Evolutionary conservation across 805 yeast genomes (phyloP).

Genomic region (Ogataea parapolymorpha): DNA sequence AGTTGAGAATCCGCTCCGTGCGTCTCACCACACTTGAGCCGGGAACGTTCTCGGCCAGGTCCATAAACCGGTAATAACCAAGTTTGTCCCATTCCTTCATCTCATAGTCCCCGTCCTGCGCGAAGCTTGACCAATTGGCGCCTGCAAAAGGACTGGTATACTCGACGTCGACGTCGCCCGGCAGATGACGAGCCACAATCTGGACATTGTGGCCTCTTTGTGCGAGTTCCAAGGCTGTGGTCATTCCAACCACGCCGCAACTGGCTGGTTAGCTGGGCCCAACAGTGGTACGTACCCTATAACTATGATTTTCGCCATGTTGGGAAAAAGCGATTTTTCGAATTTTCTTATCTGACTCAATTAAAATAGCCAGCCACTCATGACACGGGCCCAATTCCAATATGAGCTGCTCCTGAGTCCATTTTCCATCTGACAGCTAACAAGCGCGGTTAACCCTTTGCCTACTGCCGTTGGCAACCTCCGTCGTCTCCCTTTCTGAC

Average conservation of each 20-base stretch:
- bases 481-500: too few relatives aligned
- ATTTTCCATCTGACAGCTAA: too few relatives aligned
- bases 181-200: conserved; percentile 44
- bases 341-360: background rate
- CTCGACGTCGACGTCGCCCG: conserved; percentile 50
- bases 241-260: conserved; percentile 53
- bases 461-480: too few relatives aligned
- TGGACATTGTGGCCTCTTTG: conserved; percentile 40
- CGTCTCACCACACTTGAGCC: conserved; percentile 43
- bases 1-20: conserved; percentile 19
- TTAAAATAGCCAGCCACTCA: too few relatives aligned
- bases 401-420: too few relatives aligned
- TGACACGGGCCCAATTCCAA: too few relatives aligned
- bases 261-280: conserved; percentile 1
- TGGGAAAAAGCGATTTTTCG: background rate
- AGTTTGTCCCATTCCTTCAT: conserved; percentile 42
- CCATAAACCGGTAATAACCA: conserved; percentile 45
- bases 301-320: conserved; percentile 14
- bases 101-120: conserved; percentile 36
- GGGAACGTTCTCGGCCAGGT: conserved; percentile 46
- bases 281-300: conserved; percentile 8
- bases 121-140: conserved; percentile 68
- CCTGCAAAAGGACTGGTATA: conserved; percentile 72
- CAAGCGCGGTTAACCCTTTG: too few relatives aligned
- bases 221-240: conserved; percentile 44